These are phyloP conservation scores for Fusarium proliferatum DNA, from an alignment of 2,329 filamentous ascomycete species.

Conservation along the genomic window DNA sequence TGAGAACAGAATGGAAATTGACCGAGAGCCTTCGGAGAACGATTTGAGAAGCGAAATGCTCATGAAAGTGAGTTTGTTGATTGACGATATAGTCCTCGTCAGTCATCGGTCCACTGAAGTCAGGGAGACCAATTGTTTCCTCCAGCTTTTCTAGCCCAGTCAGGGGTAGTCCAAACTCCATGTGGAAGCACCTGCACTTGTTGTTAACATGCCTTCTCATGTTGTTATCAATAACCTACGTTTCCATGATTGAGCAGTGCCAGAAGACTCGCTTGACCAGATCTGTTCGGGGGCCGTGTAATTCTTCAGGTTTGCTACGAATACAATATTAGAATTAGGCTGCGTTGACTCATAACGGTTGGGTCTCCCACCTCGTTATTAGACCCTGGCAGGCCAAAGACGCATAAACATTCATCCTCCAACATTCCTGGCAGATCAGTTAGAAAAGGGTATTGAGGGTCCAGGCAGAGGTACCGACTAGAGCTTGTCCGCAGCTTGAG, in stretches of 20 bases:
- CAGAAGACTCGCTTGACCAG: constrained; percentile 43
- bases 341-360: neutral
- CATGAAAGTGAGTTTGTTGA: constrained; percentile 64
- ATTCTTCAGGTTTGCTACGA: constrained; percentile 39
- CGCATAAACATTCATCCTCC: constrained; percentile 66
- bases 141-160: constrained; percentile 66
- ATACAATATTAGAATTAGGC: constrained; percentile 11
- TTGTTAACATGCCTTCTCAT: constrained; percentile 16
- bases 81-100: constrained; percentile 60
- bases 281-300: constrained; percentile 41
- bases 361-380: constrained; percentile 59
- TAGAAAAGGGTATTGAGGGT: neutral
- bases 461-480: constrained; percentile 52
- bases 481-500: constrained; percentile 62
- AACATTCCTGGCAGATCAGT: constrained; percentile 62
- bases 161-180: constrained; percentile 68
- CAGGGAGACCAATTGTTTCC: constrained; percentile 64
- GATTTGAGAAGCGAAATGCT: constrained; percentile 70
- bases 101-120: constrained; percentile 61
- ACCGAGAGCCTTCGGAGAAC: constrained; percentile 64
- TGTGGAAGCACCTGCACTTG: constrained; percentile 60
- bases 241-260: constrained; percentile 46
- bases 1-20: constrained; percentile 63
- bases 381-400: constrained; percentile 68
- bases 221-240: constrained; percentile 18